These are phyloP conservation scores for Veloboletus limbatus DNA, from an alignment of 1,284 basidiomycete genomes.

Conservation along the genomic window DNA sequence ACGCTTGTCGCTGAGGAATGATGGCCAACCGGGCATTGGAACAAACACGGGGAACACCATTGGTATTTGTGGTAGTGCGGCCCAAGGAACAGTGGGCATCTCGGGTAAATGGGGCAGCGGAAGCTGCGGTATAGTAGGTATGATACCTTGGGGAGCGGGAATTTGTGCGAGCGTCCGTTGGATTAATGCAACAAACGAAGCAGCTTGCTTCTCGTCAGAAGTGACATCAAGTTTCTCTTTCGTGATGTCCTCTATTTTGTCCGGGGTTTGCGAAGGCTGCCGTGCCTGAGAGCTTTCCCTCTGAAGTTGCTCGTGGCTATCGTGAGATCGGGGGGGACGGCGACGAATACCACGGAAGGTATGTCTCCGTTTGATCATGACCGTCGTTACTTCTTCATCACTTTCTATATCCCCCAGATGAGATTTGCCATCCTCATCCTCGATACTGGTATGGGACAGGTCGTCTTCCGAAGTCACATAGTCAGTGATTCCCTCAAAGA, in stretches of 20 bases:
- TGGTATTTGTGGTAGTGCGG: conserved; percentile 65
- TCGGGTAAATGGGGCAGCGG: conserved; percentile 51
- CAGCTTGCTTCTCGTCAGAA: conserved; percentile 63
- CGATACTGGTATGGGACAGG: conserved; percentile 24
- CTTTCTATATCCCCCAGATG: conserved; percentile 69
- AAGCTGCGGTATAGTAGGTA: conserved; percentile 56
- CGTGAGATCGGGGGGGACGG: conserved; percentile 31
- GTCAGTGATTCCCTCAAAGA: conserved; percentile 45
- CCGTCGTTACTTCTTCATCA: conserved; percentile 47
- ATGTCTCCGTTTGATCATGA: conserved; percentile 31
- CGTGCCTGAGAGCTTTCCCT: conserved; percentile 16
- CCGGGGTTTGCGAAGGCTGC: conserved; percentile 15
- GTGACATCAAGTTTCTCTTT: conserved; percentile 16
- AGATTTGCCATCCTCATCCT: conserved; percentile 59
- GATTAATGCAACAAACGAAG: conserved; percentile 68
- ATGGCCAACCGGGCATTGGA: conserved; percentile 65
- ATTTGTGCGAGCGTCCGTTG: conserved; percentile 73
- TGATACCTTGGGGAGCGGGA: conserved; percentile 54
- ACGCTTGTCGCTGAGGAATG: conserved; percentile 53
- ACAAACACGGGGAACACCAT: conserved; percentile 78
- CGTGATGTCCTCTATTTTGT: conserved; percentile 25
- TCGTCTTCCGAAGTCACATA: conserved; percentile 35
- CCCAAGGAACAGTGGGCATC: conserved; percentile 64
- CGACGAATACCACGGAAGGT: conserved; percentile 35
- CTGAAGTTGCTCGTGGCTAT: conserved; percentile 22